Evolutionary conservation across 805 yeast species (phyloP).

Genomic region (Lipomyces yamadae): DNA sequence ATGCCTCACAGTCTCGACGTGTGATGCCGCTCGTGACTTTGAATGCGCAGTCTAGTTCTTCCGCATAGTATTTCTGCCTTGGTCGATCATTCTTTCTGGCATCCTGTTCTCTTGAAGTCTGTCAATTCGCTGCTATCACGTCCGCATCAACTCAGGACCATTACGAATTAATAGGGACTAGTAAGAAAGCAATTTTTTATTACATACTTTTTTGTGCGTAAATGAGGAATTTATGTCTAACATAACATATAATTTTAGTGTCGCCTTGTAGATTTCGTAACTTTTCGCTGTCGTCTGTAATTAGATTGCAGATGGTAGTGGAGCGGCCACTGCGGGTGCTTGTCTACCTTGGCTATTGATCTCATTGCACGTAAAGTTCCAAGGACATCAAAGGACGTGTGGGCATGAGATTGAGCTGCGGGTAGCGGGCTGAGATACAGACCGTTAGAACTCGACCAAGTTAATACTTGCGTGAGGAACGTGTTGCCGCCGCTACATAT

Average conservation of each 20-base stretch:
- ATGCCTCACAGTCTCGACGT: not conserved
- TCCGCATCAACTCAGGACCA: not conserved
- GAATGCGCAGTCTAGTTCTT: not conserved
- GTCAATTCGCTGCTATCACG: constrained; percentile 8
- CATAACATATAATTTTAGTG: not conserved
- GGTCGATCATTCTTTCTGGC: constrained; percentile 2
- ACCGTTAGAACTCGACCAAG: constrained; percentile 85
- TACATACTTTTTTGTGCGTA: not conserved
- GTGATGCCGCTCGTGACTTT: constrained; percentile 4
- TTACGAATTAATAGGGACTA: constrained; percentile 1
- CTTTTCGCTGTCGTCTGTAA: constrained; percentile 12
- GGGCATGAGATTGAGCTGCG: not conserved
- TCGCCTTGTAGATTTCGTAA: constrained; percentile 5
- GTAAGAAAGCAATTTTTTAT: constrained; percentile 8
- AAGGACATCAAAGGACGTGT: not conserved
- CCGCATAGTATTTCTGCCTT: not conserved
- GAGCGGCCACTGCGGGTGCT: constrained; percentile 55
- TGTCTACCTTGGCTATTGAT: constrained; percentile 30
- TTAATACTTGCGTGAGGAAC: constrained; percentile 81
- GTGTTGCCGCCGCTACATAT: constrained; percentile 38
- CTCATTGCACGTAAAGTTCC: not conserved
- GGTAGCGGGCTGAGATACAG: constrained; percentile 65
- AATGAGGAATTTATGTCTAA: not conserved
- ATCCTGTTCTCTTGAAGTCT: not conserved
- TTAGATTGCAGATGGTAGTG: not conserved